Percentiles rank a stretch among this genome's conserved stretches.
These are phyloP conservation scores for Aspergillus cejpii DNA, from an alignment of 2,329 filamentous ascomycete species.

Conservation along the genomic window DNA sequence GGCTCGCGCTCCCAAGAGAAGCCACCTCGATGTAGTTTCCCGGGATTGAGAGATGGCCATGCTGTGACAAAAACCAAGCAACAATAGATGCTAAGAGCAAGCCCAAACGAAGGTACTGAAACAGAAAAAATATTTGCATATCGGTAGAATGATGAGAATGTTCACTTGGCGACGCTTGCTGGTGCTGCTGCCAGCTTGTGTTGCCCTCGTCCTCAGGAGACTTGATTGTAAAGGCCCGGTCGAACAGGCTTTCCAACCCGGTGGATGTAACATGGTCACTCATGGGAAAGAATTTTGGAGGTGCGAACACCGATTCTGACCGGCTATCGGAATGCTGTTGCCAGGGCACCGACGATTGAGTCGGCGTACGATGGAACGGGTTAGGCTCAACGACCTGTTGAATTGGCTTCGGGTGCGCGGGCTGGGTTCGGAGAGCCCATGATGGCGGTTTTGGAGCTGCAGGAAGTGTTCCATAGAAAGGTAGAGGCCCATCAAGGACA, in stretches of 20 bases:
- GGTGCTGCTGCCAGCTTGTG: constrained; percentile 16
- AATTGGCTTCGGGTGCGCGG: constrained; percentile 25
- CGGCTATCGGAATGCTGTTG: constrained; percentile 9
- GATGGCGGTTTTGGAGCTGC: constrained; percentile 36
- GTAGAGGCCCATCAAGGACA: constrained; percentile 31
- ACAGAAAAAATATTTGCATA: constrained; percentile 17
- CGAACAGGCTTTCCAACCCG: constrained; percentile 44
- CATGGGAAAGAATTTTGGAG: constrained; percentile 42
- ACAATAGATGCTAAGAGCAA: constrained; percentile 27
- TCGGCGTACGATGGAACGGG: constrained; percentile 32
- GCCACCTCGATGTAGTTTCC: constrained; percentile 35
- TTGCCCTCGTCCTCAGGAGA: constrained; percentile 24
- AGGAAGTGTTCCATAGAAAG: constrained; percentile 42
- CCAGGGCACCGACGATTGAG: constrained; percentile 20
- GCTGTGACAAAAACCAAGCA: constrained; percentile 31
- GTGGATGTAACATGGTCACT: constrained; percentile 40
- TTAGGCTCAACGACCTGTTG: constrained; percentile 33
- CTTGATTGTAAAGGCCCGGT: constrained; percentile 39
- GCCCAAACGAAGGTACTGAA: constrained; percentile 27
- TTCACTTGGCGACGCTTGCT: constrained; percentile 2
- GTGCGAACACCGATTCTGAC: constrained; percentile 35
- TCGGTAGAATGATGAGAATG: constrained; percentile 5
- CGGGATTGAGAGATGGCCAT: constrained; percentile 25
- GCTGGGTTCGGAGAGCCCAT: constrained; percentile 35
- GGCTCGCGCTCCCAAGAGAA: constrained; percentile 35